These are phyloP conservation scores for Populus ilicifolia DNA, from an alignment of 345 rosid genomes.

Conservation along the genomic window DNA sequence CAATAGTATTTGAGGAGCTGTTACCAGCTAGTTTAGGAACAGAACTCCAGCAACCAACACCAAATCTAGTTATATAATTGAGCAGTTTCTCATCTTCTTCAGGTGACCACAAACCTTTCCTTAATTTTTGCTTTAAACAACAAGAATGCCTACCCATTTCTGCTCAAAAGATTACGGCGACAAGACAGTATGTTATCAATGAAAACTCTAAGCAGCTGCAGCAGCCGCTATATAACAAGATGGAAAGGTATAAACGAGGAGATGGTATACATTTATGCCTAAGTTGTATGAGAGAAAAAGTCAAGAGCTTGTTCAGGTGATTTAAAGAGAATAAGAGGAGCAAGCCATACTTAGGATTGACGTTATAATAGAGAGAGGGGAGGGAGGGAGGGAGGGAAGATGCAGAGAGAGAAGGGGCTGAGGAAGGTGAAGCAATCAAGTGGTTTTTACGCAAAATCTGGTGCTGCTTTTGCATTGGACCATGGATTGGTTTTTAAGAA, in stretches of 20 bases:
- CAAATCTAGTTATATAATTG: slow-evolving; percentile 53
- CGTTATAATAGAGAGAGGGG: slow-evolving; percentile 39
- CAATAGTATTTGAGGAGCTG: background rate
- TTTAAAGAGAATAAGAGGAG: slow-evolving; percentile 29
- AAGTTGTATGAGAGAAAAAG: background rate
- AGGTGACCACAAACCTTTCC: slow-evolving; percentile 75
- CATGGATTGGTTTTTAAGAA: slow-evolving; percentile 54
- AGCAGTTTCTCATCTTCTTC: slow-evolving; percentile 68
- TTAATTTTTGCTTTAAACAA: slow-evolving; percentile 50
- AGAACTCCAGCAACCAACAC: slow-evolving; percentile 77
- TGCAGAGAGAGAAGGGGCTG: slow-evolving; percentile 16
- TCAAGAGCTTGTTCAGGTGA: slow-evolving; percentile 23
- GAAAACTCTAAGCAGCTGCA: slow-evolving; percentile 8
- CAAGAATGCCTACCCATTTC: slow-evolving; percentile 57
- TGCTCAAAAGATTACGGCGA: background rate
- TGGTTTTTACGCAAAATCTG: slow-evolving; percentile 60
- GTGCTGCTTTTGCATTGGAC: slow-evolving; percentile 42
- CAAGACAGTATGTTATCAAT: background rate
- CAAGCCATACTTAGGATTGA: slow-evolving; percentile 52
- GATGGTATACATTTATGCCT: slow-evolving; percentile 5
- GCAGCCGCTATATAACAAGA: background rate
- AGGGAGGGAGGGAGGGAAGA: slow-evolving; percentile 11
- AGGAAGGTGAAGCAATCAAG: slow-evolving; percentile 58
- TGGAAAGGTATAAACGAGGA: slow-evolving; percentile 6
- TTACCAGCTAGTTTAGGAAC: slow-evolving; percentile 67